These are phyloP conservation scores for Fusarium sp. DNA, from an alignment of 2,329 filamentous ascomycete genomes.

Conservation along the genomic window DNA sequence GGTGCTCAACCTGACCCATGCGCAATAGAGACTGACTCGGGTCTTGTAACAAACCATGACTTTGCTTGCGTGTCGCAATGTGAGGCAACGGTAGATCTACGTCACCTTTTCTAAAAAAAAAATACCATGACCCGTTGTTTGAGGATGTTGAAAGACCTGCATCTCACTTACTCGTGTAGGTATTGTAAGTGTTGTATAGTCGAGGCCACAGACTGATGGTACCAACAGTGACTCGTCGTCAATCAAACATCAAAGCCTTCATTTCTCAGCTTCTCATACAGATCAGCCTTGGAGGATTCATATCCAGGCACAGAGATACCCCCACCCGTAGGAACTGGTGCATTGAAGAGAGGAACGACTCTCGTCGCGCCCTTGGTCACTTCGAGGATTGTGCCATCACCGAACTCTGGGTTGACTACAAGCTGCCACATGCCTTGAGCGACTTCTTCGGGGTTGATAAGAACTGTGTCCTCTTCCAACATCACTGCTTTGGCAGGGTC, in stretches of 20 bases:
- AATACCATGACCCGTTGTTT: slow-evolving; percentile 6
- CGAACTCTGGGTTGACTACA: slow-evolving; percentile 45
- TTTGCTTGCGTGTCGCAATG: slow-evolving; percentile 28
- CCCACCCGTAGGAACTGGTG: slow-evolving; percentile 10
- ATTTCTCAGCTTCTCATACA: slow-evolving; percentile 43
- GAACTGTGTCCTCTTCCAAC: slow-evolving; percentile 44
- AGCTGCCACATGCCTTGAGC: slow-evolving; percentile 51
- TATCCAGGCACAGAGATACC: slow-evolving; percentile 42
- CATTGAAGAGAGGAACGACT: slow-evolving; percentile 50
- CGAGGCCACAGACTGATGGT: neutral
- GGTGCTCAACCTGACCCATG: slow-evolving; percentile 31
- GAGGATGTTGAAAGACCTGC: neutral
- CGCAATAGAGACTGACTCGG: slow-evolving; percentile 27
- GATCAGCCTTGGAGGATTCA: slow-evolving; percentile 36
- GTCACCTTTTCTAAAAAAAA: slow-evolving; percentile 10
- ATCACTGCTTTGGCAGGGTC: slow-evolving; percentile 51
- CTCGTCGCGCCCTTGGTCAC: slow-evolving; percentile 46
- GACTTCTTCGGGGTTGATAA: slow-evolving; percentile 51
- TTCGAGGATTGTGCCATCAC: slow-evolving; percentile 53
- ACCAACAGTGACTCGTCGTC: neutral
- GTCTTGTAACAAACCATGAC: slow-evolving; percentile 9
- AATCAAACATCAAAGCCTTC: slow-evolving; percentile 44
- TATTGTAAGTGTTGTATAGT: neutral
- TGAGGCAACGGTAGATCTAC: slow-evolving; percentile 18
- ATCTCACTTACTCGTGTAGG: neutral